phyloP scores from a whole-genome alignment of 176 grass and related monocot genomes.

The Bolboschoenus planiculmis region DNA sequence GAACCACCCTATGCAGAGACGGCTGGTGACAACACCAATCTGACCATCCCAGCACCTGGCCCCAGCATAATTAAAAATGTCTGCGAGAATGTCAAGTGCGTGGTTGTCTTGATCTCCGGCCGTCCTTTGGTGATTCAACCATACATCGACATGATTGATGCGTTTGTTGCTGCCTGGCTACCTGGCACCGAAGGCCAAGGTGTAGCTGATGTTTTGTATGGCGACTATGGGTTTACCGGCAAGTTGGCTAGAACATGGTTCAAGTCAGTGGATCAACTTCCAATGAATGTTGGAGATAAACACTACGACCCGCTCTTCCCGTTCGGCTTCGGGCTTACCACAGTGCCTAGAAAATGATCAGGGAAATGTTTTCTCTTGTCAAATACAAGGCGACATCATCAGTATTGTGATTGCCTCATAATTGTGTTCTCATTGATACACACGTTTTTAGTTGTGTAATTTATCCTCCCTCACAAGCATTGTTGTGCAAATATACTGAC shows the following conservation, averaged over 20 bases:
- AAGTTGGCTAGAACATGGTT: conserved; percentile 89
- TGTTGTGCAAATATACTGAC: neutral
- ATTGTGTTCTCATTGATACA: neutral
- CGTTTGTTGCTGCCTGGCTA: conserved; percentile 82
- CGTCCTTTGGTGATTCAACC: conserved; percentile 75
- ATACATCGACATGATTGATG: conserved; percentile 59
- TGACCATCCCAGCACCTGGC: conserved; percentile 48
- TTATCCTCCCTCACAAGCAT: neutral
- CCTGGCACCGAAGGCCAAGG: conserved; percentile 80
- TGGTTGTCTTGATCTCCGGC: conserved; percentile 61
- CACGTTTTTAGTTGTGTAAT: neutral
- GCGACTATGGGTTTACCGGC: conserved; percentile 70
- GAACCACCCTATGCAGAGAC: conserved; percentile 58
- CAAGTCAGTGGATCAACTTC: conserved; percentile 80
- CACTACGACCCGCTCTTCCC: conserved; percentile 81
- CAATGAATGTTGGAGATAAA: conserved; percentile 78
- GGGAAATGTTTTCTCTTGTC: neutral
- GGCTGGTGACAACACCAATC: conserved; percentile 44
- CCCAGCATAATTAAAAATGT: conserved; percentile 54
- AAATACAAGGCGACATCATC: neutral
- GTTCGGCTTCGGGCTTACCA: conserved; percentile 69
- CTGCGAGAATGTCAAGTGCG: conserved; percentile 57
- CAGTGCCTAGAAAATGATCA: conserved; percentile 21
- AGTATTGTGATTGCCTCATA: neutral
- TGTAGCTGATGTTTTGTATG: conserved; percentile 76